Evolutionary conservation across 2,329 filamentous ascomycete genomes (phyloP).

Genomic region (Aulographum hederae): DNA sequence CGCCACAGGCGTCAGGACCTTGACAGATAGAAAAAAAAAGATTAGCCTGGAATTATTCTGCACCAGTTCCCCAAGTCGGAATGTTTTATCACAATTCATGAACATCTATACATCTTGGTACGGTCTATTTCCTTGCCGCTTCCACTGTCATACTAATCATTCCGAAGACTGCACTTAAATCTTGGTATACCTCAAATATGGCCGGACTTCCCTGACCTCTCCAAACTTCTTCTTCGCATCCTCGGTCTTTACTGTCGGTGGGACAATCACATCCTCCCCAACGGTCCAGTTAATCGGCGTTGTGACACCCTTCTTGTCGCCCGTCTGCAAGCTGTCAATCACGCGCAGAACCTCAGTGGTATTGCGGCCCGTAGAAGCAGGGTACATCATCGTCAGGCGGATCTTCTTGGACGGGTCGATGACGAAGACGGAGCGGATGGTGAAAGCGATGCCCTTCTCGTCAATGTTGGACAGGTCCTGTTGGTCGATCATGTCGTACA

Average conservation of each 20-base stretch:
- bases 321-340: constrained; percentile 40
- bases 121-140: too few species aligned
- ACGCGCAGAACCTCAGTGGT: constrained; percentile 38
- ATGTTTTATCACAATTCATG: too few species aligned
- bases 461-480: constrained; percentile 17
- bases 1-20: too few species aligned
- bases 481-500: constrained; percentile 28
- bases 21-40: too few species aligned
- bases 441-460: constrained; percentile 52
- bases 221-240: constrained; percentile 81
- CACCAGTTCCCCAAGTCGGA: too few species aligned
- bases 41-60: too few species aligned
- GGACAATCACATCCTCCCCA: constrained; percentile 84
- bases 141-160: too few species aligned
- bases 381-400: constrained; percentile 81
- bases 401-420: constrained; percentile 91
- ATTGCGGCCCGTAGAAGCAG: constrained; percentile 63
- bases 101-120: too few species aligned
- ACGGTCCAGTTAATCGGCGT: constrained; percentile 83
- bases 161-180: constrained; percentile 7
- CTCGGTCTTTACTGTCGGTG: constrained; percentile 63
- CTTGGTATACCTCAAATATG: constrained; percentile 54
- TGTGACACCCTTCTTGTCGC: constrained; percentile 74
- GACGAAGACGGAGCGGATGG: constrained; percentile 86
- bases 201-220: constrained; percentile 43